Evolutionary conservation across 208 protist genomes (phyloP).

Genomic region (Leishmania arabica): DNA sequence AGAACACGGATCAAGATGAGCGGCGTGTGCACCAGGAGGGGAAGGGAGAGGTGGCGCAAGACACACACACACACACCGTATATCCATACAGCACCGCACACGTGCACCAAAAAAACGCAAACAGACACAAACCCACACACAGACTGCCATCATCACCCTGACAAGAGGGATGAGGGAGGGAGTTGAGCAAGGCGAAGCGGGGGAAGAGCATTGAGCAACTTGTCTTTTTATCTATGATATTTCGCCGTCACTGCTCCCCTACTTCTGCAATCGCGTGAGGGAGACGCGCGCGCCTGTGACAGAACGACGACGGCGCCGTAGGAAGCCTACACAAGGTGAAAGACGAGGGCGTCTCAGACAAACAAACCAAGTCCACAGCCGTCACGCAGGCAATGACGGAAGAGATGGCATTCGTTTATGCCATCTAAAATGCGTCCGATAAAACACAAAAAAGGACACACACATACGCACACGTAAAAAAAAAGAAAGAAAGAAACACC

Average conservation of each 20-base stretch:
- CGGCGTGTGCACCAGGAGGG: background rate
- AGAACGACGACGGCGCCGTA: background rate
- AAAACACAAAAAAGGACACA: slow-evolving; percentile 1
- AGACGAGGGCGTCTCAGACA: background rate
- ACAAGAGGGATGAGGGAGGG: background rate
- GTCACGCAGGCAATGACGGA: background rate
- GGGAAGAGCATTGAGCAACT: background rate
- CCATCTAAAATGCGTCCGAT: background rate
- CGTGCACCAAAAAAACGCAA: background rate
- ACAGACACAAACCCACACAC: background rate
- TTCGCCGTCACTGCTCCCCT: background rate
- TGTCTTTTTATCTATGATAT: slow-evolving; percentile 9
- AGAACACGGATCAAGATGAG: background rate
- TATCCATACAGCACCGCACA: background rate
- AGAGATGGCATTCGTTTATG: background rate
- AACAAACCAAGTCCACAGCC: background rate
- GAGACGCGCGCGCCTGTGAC: background rate
- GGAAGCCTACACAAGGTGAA: background rate
- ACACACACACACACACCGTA: background rate
- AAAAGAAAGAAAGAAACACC: slow-evolving; percentile 11
- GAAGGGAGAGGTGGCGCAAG: background rate
- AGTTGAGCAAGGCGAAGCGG: background rate
- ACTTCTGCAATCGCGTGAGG: background rate
- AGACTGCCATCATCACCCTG: background rate
- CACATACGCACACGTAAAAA: background rate